These are phyloP conservation scores for Geranomyces michiganensis DNA, from an alignment of 192 early-diverging fungal genomes.

Conservation along the genomic window DNA sequence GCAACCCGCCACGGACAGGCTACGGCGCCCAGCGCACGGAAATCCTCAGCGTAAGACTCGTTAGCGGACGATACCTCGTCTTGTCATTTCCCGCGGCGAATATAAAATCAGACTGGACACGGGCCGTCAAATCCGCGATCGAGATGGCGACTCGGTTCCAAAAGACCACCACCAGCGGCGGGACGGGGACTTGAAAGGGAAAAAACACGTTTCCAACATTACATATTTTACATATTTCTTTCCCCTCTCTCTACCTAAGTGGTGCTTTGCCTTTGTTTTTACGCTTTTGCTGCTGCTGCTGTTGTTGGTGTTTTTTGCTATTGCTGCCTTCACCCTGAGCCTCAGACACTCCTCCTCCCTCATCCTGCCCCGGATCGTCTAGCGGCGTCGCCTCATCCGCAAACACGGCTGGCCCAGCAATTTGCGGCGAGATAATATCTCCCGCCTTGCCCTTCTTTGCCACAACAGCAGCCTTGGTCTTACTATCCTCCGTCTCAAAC, in stretches of 20 bases:
- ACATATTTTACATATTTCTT: no score
- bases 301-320: no score
- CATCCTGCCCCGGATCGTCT: no score
- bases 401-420: no score
- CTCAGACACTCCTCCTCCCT: no score
- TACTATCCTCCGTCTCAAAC: constrained; percentile 63
- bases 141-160: constrained; percentile 17
- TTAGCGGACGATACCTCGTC: constrained; percentile 25
- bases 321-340: neutral
- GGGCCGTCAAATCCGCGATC: constrained; percentile 17
- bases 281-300: neutral
- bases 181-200: no score
- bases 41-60: constrained; percentile 19
- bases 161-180: no score
- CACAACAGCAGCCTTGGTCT: neutral
- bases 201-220: no score
- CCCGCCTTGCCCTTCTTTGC: neutral
- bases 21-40: constrained; percentile 15
- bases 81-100: constrained; percentile 12
- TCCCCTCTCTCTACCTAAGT: neutral
- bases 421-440: neutral
- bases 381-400: no score
- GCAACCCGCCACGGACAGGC: constrained; percentile 19
- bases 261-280: constrained; percentile 2
- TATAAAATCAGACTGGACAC: constrained; percentile 5